These are phyloP conservation scores for Tolypocladium guangdongense DNA, from an alignment of 2,329 filamentous ascomycete genomes.

Conservation along the genomic window DNA sequence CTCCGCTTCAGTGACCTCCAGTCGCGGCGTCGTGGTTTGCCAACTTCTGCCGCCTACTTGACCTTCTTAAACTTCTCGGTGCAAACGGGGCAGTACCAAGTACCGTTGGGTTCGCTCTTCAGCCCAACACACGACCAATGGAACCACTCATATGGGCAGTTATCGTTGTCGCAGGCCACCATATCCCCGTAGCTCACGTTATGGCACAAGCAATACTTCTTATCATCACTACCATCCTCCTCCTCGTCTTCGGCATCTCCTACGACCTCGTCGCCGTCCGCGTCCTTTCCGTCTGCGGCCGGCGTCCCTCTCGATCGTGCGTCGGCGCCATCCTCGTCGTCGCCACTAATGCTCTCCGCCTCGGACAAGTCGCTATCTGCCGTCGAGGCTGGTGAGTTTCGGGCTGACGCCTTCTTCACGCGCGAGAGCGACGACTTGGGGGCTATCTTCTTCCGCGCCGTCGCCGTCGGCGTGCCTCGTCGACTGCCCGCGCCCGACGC, in stretches of 20 bases:
- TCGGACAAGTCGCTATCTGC: conserved; percentile 57
- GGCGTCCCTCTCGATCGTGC: conserved; percentile 21
- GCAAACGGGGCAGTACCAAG: conserved; percentile 57
- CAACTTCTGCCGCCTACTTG: conserved; percentile 10
- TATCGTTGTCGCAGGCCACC: conserved; percentile 79
- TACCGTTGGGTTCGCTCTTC: conserved; percentile 56
- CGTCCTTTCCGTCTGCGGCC: conserved; percentile 23
- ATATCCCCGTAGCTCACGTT: conserved; percentile 79
- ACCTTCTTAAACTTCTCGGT: conserved; percentile 37
- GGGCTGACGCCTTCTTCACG: conserved; percentile 46
- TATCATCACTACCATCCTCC: conserved; percentile 64
- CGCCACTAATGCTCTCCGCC: conserved; percentile 43
- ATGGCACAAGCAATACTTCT: conserved; percentile 76
- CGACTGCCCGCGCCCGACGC: conserved; percentile 27
- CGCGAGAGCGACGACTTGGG: conserved; percentile 53
- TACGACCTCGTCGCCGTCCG: conserved; percentile 41
- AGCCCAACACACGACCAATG: conserved; percentile 68
- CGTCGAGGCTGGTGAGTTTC: conserved; percentile 52
- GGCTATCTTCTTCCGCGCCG: conserved; percentile 36
- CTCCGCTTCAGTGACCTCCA: not conserved
- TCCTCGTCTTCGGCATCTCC: conserved; percentile 42
- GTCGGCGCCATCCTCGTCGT: conserved; percentile 35
- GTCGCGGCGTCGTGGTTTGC: not conserved
- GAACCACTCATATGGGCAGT: conserved; percentile 78
- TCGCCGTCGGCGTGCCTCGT: conserved; percentile 35